Conservation (phyloP, 768 basidiomycete genomes). For the Calocybe cyanea region DNA sequence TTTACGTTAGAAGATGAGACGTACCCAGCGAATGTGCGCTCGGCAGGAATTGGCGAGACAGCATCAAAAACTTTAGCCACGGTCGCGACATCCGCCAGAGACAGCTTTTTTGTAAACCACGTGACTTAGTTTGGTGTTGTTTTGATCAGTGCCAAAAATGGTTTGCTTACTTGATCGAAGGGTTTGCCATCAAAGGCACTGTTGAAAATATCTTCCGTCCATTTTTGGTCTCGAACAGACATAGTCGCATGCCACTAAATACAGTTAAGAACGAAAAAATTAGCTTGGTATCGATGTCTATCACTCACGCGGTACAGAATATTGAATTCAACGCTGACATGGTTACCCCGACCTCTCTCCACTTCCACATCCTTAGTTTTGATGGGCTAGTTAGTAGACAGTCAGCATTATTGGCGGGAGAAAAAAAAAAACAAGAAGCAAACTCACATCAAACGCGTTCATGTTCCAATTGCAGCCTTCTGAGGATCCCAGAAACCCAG, state of each 20-base stretch:
- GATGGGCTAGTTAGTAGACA: neutral
- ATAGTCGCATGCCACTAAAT: slow-evolving; percentile 57
- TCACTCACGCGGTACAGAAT: slow-evolving; percentile 37
- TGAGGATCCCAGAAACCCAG: slow-evolving; percentile 50
- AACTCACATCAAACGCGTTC: slow-evolving; percentile 33
- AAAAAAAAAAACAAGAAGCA: neutral
- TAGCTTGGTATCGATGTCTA: neutral
- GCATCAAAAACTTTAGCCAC: slow-evolving; percentile 16
- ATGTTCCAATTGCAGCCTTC: slow-evolving; percentile 54
- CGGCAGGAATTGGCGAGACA: slow-evolving; percentile 21
- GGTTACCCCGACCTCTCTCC: slow-evolving; percentile 58
- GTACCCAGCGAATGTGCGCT: slow-evolving; percentile 46
- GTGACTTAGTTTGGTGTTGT: too few species aligned
- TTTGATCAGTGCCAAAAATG: neutral
- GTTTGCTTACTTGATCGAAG: slow-evolving; percentile 31
- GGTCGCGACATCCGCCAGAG: slow-evolving; percentile 20
- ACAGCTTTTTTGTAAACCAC: slow-evolving; percentile 16
- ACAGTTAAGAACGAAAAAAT: neutral
- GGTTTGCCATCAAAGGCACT: slow-evolving; percentile 34
- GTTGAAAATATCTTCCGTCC: slow-evolving; percentile 46
- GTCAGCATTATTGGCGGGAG: neutral
- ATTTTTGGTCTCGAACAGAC: slow-evolving; percentile 43
- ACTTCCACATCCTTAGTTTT: slow-evolving; percentile 33
- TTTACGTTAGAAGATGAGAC: neutral
- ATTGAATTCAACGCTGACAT: slow-evolving; percentile 67